Evolutionary conservation across 192 early-diverging fungal genomes (phyloP), one percentile per base, ranked within the genome.

Genomic region (Gorgonomyces haynaldii): DNA sequence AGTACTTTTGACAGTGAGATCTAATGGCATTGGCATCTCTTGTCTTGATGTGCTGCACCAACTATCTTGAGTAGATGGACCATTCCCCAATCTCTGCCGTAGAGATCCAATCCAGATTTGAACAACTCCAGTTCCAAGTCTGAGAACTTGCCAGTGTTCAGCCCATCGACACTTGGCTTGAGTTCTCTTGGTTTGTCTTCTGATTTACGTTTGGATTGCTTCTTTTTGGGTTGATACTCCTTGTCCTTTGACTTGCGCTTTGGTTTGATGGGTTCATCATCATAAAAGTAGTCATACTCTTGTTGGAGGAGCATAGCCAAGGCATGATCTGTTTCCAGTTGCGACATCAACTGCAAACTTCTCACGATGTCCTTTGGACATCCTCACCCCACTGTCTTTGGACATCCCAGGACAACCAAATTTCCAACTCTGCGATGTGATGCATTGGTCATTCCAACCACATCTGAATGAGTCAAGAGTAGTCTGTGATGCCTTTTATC

Each of bases 1-100:
- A 88, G 57, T 89, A 82, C 58, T 90, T 91, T 67, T 91, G 88
- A 28, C 88, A 87, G 54, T 90, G 90, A 45, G 82, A 84, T 46
- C 88, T 69, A 46, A 93, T 84, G 13, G 86, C 85, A 56, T 88
- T 84, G 37, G 80, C 36, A 48, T 89, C 84, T 31, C 90, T 67
- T 6, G 88, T 93, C 22, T 46, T 70, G 12, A 93, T 80, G 43
- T 88, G 75, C 19, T 70, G 61, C 10, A 79, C 73, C 19, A 85
- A 55, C 82, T 84, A 39, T 12, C 19, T 1, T 9, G 32, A 27
- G 3, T 8, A 1, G 12, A 22, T 23, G 8, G 46, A 91, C 88
- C 41, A 69, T 72, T 36, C 65, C 52, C 90, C 90, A 94, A 42
- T 86, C 78, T 23, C 90, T 71, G 12, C 90, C 90, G 65, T 66